These are phyloP conservation scores for Limonium bicolor DNA, from an alignment of 148 eudicot species.

Conservation along the genomic window DNA sequence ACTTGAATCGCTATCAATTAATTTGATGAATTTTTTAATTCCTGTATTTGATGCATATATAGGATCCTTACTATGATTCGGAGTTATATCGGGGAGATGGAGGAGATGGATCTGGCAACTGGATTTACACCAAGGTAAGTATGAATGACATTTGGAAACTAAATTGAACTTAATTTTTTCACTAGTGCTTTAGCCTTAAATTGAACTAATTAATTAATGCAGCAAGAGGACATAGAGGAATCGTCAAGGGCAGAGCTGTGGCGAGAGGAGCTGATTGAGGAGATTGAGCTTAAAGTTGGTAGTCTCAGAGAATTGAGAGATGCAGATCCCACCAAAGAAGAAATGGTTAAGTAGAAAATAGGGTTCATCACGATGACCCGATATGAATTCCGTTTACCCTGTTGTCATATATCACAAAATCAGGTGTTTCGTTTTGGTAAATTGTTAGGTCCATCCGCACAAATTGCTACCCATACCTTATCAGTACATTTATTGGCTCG, in stretches of 20 bases:
- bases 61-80: slow-evolving; percentile 87
- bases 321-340: slow-evolving; percentile 26
- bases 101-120: slow-evolving; percentile 81
- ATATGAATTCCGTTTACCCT: too few relatives aligned
- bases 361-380: too few relatives aligned
- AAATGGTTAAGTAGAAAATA: slow-evolving; percentile 33
- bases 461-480: too few relatives aligned
- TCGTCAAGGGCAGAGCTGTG: slow-evolving; percentile 50
- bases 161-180: background rate
- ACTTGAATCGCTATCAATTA: background rate
- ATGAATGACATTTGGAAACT: background rate
- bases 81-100: slow-evolving; percentile 64
- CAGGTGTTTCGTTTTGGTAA: too few relatives aligned
- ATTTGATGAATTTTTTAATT: background rate
- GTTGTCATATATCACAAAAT: too few relatives aligned
- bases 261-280: slow-evolving; percentile 79
- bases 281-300: slow-evolving; percentile 69
- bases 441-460: too few relatives aligned
- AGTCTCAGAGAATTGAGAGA: slow-evolving; percentile 66
- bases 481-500: too few relatives aligned
- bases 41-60: slow-evolving; percentile 1
- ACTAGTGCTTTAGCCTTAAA: background rate
- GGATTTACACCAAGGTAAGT: slow-evolving; percentile 72
- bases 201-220: slow-evolving; percentile 4
- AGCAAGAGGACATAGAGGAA: slow-evolving; percentile 86